A percentile compares a stretch with the other conserved stretches of the same genome.
Conservation (phyloP, 73 alveolate species). For the Uronychia setigera region DNA sequence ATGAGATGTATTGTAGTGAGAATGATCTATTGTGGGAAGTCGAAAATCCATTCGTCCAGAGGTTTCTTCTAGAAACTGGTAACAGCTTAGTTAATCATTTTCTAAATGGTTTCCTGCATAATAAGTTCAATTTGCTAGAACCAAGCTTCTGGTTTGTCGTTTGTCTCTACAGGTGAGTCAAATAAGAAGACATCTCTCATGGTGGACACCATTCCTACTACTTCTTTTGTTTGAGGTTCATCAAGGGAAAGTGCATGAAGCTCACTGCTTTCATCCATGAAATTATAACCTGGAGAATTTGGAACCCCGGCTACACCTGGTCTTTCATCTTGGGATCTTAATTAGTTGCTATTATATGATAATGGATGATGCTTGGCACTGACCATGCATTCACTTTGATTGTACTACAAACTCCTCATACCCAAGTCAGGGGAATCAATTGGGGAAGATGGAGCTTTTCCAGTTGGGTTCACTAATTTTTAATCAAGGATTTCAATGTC, state of each 20-base stretch:
- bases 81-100: conserved; percentile 15
- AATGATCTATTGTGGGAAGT: conserved; percentile 17
- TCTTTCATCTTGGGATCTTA: too few species aligned
- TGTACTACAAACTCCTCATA: too few species aligned
- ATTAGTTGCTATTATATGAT: too few species aligned
- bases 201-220: conserved; percentile 66
- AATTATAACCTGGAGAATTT: not conserved
- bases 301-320: not conserved
- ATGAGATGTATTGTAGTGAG: conserved; percentile 28
- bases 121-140: conserved; percentile 19
- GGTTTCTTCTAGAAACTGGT: conserved; percentile 14
- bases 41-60: conserved; percentile 52
- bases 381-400: too few species aligned
- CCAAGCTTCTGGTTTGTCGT: conserved; percentile 60
- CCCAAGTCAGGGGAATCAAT: not conserved
- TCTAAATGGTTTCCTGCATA: conserved; percentile 33
- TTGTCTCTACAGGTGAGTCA: conserved; percentile 44
- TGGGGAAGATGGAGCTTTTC: not conserved
- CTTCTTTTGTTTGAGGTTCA: conserved; percentile 26
- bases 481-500: not conserved
- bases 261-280: not conserved
- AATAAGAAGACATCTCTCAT: conserved; percentile 63
- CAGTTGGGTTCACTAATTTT: not conserved
- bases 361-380: too few species aligned
- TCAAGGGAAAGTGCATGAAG: conserved; percentile 4